Evolutionary conservation across 176 grass and related monocot genomes (phyloP), one percentile per base, ranked within the genome.

Genomic region (Hsuehochloa calcarea): DNA sequence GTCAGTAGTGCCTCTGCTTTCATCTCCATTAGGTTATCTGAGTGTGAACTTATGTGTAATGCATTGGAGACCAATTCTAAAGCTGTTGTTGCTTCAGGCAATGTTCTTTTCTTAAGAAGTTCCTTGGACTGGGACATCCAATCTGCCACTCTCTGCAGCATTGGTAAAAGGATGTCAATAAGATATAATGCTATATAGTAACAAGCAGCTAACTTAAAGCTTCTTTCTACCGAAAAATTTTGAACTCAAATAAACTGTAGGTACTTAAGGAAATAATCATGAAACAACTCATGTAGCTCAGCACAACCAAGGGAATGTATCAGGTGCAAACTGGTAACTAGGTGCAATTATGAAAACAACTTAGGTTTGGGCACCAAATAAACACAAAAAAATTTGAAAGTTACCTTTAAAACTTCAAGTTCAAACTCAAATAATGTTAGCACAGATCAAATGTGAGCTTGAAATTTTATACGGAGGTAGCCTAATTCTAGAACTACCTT

Each of bases 1-100:
- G 72, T 77, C 77, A 99, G 65, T 75, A 96, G 86, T 56, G 93
- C 93, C 61, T 92, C 86, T 59, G 96, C 96, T 85, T 99, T 99
- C 84, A 95, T 94, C 78, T 93, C 88, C 82, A 90, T 90, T 70
- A 99, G 38, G 84, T 79, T 91, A 85, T 99, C 93, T 27, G 87
- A 96, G 76, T 94, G 82, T 45, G 90, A 79, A 79, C 93, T 90
- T 85, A 95, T 92, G 54, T 82, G 22, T 64, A 96, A 88, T n/a
- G 91, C 96, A 83, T 92, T 92, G 65, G 86, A 94, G 59, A 99
- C 91, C 54, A 94, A 78, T 74, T 92, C 85, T 79, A 99, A 91
- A 50, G 88, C 90, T n/a, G 61, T 79, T 88, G 71, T 65, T 76
- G 90, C 93, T 89, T 96, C 96, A 75, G 70, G 37, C 51, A 80